Evolutionary conservation across 768 basidiomycete genomes (phyloP).

Genomic region (Pisolithus albus): DNA sequence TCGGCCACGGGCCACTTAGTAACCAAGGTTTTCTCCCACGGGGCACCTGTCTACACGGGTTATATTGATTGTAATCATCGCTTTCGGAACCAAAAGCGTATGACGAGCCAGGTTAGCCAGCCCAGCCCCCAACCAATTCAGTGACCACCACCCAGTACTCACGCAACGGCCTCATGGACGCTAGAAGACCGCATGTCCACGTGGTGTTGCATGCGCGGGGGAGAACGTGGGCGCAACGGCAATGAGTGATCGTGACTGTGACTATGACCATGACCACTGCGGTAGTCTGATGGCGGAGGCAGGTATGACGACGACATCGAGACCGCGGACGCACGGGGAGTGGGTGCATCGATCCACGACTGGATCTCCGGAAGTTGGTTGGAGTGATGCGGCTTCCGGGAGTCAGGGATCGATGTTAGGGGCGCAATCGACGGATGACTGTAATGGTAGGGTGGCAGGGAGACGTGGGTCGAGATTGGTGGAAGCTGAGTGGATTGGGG

Average conservation of each 20-base stretch:
- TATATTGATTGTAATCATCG: neutral
- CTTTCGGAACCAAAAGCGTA: neutral
- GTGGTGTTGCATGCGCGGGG: slow-evolving; percentile 28
- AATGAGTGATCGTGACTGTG: slow-evolving; percentile 24
- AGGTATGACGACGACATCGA: slow-evolving; percentile 20
- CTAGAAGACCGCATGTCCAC: slow-evolving; percentile 26
- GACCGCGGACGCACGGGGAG: slow-evolving; percentile 13
- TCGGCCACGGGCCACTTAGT: neutral
- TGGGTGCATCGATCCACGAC: slow-evolving; percentile 37
- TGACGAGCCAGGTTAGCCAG: neutral
- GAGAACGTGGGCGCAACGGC: slow-evolving; percentile 28
- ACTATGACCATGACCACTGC: slow-evolving; percentile 8
- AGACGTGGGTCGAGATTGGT: slow-evolving; percentile 37
- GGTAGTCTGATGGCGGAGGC: slow-evolving; percentile 13
- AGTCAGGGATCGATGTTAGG: slow-evolving; percentile 31
- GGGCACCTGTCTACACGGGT: neutral
- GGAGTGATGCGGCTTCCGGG: slow-evolving; percentile 26
- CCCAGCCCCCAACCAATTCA: neutral
- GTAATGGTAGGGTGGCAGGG: slow-evolving; percentile 43
- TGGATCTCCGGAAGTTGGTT: slow-evolving; percentile 42
- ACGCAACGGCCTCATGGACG: slow-evolving; percentile 27
- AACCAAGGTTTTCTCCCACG: neutral
- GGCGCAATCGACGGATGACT: slow-evolving; percentile 49
- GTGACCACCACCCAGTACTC: slow-evolving; percentile 1
- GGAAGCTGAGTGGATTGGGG: slow-evolving; percentile 39